Conservation (phyloP, 164 flowering plant species). For the Liquidambar formosana region DNA sequence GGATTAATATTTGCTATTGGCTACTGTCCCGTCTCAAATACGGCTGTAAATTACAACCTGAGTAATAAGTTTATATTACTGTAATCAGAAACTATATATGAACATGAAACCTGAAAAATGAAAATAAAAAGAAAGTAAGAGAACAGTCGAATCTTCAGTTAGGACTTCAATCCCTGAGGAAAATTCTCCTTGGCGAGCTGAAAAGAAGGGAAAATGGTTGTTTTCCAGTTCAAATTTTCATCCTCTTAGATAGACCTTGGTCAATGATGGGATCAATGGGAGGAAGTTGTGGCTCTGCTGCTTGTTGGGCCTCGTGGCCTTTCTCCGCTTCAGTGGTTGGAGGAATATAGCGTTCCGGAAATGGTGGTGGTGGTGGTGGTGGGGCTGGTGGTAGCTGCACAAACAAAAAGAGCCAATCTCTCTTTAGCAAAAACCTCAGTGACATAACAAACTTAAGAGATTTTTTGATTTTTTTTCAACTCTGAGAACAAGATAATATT, state of each 20-base stretch:
- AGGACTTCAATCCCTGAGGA: no score
- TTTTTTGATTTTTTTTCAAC: background rate
- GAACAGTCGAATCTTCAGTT: no score
- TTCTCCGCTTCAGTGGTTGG: conserved; percentile 61
- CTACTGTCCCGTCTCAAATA: no score
- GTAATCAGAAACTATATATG: no score
- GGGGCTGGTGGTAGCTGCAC: conserved; percentile 87
- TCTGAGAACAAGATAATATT: no score
- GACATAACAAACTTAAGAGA: background rate
- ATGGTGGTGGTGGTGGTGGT: conserved; percentile 90
- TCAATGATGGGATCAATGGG: conserved; percentile 88
- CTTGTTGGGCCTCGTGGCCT: conserved; percentile 58
- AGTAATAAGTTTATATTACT: no score
- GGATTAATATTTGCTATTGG: no score
- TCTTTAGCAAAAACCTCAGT: background rate
- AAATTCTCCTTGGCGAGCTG: background rate
- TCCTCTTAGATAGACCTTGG: conserved; percentile 90
- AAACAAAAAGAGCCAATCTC: background rate
- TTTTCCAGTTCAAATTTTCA: conserved; percentile 37
- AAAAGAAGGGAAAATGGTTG: background rate
- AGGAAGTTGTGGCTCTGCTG: conserved; percentile 48
- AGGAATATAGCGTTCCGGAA: conserved; percentile 87
- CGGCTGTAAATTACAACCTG: no score
- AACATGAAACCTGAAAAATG: no score
- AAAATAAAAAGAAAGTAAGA: no score